Conservation (phyloP, 176 grass and related monocot genomes). For the Musa schizocarpa region DNA sequence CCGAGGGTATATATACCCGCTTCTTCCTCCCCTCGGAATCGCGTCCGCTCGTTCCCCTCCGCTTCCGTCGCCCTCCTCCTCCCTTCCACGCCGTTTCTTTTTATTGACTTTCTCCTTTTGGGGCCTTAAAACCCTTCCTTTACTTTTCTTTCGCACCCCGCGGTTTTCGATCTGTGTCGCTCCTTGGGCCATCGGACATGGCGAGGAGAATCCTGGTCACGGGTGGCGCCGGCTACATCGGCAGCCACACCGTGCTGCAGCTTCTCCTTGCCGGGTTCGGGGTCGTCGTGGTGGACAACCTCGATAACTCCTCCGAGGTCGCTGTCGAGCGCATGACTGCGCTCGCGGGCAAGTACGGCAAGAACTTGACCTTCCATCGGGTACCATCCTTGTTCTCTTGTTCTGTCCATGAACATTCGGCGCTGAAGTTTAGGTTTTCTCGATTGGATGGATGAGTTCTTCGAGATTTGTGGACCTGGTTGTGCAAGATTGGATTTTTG, state of each 20-base stretch:
- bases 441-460: background rate
- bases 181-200: background rate
- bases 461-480: background rate
- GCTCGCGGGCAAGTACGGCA: constrained; percentile 36
- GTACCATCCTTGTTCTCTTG: background rate
- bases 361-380: constrained; percentile 52
- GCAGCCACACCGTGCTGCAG: constrained; percentile 88
- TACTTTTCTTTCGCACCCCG: background rate
- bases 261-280: constrained; percentile 56
- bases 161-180: background rate
- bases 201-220: constrained; percentile 59
- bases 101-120: background rate
- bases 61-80: background rate
- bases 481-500: background rate
- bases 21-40: background rate
- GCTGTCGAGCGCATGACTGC: constrained; percentile 44
- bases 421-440: background rate
- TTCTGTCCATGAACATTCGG: background rate
- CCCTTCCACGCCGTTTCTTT: no score
- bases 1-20: background rate
- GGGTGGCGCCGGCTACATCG: constrained; percentile 92
- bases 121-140: background rate
- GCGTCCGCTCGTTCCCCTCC: background rate
- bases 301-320: constrained; percentile 76
- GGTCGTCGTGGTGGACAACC: constrained; percentile 64